Conservation (phyloP, 2,329 filamentous ascomycete species). For the Cordyceps tenuipes region DNA sequence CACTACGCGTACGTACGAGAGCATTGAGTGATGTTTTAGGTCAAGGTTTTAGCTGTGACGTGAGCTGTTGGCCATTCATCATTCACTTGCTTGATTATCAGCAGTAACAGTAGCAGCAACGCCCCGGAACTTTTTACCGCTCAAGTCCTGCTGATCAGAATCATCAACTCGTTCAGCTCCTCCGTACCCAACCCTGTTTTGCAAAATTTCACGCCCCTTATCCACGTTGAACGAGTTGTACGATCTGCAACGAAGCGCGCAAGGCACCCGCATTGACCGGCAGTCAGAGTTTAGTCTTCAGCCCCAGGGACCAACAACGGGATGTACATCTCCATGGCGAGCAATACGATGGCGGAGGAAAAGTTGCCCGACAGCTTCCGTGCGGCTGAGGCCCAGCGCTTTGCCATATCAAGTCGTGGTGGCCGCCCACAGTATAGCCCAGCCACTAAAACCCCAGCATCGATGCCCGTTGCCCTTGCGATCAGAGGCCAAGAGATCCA, state of each 20-base stretch:
- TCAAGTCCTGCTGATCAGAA: not conserved
- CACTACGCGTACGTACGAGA: no score
- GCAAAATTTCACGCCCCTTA: not conserved
- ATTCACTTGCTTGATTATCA: no score
- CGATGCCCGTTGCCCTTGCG: not conserved
- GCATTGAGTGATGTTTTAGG: no score
- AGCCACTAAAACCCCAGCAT: conserved; percentile 4
- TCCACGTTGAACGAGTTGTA: not conserved
- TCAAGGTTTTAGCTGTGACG: no score
- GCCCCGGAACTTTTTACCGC: not conserved
- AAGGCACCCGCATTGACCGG: not conserved
- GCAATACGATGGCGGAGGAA: conserved; percentile 1
- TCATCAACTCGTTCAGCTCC: not conserved
- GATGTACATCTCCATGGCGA: not conserved
- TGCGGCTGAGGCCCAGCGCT: conserved; percentile 7
- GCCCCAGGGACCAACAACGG: not conserved
- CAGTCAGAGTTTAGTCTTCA: not conserved
- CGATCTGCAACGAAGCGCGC: not conserved
- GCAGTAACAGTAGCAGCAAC: not conserved
- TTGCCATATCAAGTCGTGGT: conserved; percentile 3
- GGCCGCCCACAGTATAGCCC: not conserved
- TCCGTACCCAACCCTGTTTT: not conserved
- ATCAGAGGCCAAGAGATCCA: conserved; percentile 10
- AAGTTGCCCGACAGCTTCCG: not conserved
- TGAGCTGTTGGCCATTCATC: no score